phyloP scores from a whole-genome alignment of 2,329 filamentous ascomycete genomes.

The Iodosphaeria phyllophila region DNA sequence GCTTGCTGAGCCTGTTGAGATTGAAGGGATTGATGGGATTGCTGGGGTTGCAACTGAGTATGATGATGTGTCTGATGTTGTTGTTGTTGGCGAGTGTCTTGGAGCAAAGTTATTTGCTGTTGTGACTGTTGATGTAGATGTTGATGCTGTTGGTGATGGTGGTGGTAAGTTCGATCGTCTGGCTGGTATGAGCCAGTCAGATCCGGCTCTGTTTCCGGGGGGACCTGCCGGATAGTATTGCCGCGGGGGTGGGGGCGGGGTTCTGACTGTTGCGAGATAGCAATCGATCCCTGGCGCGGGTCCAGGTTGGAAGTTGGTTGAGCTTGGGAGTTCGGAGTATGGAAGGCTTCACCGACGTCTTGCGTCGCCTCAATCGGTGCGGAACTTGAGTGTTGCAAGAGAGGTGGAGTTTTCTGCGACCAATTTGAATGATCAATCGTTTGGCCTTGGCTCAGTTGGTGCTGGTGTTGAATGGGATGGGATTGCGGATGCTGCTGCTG shows the following conservation, averaged over 20 bases:
- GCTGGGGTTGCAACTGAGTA: slow-evolving; percentile 4
- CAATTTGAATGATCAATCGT: slow-evolving; percentile 19
- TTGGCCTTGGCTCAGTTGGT: slow-evolving; percentile 8
- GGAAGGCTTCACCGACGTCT: slow-evolving; percentile 18
- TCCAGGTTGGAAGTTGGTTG: slow-evolving; percentile 20
- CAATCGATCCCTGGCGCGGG: no score
- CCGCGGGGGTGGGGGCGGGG: slow-evolving; percentile 8
- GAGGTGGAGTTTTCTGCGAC: slow-evolving; percentile 1
- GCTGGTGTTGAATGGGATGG: slow-evolving; percentile 15
- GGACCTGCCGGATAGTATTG: slow-evolving; percentile 29
- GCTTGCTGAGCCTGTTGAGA: slow-evolving; percentile 13
- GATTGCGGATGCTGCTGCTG: slow-evolving; percentile 6
- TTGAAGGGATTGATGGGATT: slow-evolving; percentile 8
- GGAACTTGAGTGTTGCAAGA: slow-evolving; percentile 21
- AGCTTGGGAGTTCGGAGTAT: slow-evolving; percentile 19
- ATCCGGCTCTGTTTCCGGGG: slow-evolving; percentile 25
- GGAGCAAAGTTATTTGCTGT: no score
- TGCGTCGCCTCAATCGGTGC: no score
- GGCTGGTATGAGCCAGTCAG: no score
- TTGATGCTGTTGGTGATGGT: slow-evolving; percentile 20
- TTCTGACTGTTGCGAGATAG: slow-evolving; percentile 9
- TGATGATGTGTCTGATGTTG: slow-evolving; percentile 15
- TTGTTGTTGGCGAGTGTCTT: slow-evolving; percentile 24
- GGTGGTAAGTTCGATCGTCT: no score
- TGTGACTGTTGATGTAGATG: no score